Base-by-base conservation (phyloP, 108 stramenopile genomes). In the Heterococcus sp. region DNA sequence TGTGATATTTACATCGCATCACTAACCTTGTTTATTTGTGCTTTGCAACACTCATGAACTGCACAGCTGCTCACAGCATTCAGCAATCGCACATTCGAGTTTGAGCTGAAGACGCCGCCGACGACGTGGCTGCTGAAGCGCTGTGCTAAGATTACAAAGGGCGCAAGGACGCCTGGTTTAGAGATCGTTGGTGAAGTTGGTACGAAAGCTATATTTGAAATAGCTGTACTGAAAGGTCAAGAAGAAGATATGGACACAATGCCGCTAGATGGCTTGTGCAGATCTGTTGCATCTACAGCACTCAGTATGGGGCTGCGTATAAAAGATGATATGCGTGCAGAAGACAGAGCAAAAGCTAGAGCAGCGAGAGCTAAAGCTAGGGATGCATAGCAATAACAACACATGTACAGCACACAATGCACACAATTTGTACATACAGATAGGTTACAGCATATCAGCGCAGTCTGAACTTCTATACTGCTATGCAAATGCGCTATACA, bases 61-160 rank as follows among this genome's bases (percentile, higher is more conserved):
- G n/a, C 28, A 0, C 66, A 79, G 80, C 68, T 82, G 8, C 73
- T 86, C 21, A 31, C 80, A 2, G 86, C 86, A 1, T 82, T 75
- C 38, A 69, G 36, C 5, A 75, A 86, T 38, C 36, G 86, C 35
- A 78, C 74, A 30, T 86, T 86, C 28, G 68, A 74, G 8, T 85
- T 86, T 75, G 32, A 68, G 33, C 28, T 85, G 14, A 85, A 84
- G 32, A 68, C 84, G 4, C 86, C 86, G 0, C 85, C 84, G 14
- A 86, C 85, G 0, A 82, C 76, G 26, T 86, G 85, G 76, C 27
- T 83, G 32, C 77, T 87, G 4, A 81, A 87, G 78, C 76, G 79
- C 14, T 87, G 87, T 37, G 88, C 88, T 3, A 78, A 72, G 1
- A 68, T 88, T 28, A 72, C 85, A 0, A 88, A 87, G 68, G 88